These are phyloP conservation scores for Fusarium scirpi DNA, from an alignment of 2,329 filamentous ascomycete species.

Conservation along the genomic window DNA sequence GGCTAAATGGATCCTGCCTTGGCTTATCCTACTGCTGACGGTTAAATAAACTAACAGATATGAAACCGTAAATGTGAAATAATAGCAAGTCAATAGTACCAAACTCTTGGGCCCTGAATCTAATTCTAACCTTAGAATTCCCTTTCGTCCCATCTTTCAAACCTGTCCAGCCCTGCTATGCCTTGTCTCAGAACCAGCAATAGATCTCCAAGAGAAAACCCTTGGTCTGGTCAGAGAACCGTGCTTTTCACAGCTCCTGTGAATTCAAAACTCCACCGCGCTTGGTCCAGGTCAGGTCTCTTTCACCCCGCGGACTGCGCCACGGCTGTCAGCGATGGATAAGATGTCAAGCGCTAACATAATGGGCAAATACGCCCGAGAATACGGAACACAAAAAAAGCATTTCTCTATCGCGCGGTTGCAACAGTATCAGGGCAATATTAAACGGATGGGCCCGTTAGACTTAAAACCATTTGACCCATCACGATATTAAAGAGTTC, in stretches of 20 bases:
- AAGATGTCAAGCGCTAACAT: conserved; percentile 20
- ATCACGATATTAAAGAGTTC: background rate
- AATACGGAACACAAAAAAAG: conserved; percentile 15
- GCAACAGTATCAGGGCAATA: background rate
- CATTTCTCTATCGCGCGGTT: background rate
- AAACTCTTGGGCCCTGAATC: conserved; percentile 13
- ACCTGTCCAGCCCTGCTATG: background rate
- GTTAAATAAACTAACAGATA: conserved; percentile 7
- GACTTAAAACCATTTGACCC: conserved; percentile 9
- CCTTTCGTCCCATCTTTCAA: conserved; percentile 28
- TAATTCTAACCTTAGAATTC: background rate
- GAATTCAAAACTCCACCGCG: conserved; percentile 34
- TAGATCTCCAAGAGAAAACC: conserved; percentile 24
- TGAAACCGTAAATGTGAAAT: conserved; percentile 23
- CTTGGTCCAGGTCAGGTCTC: background rate
- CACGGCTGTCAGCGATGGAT: conserved; percentile 38
- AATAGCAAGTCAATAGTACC: conserved; percentile 13
- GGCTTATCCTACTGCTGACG: background rate
- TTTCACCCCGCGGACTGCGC: conserved; percentile 35
- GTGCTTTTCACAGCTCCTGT: conserved; percentile 18
- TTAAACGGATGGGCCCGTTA: conserved; percentile 14
- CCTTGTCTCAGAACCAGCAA: conserved; percentile 18
- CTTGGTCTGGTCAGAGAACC: conserved; percentile 6
- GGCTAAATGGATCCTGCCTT: background rate
- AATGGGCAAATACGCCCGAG: conserved; percentile 18